Percentiles rank a stretch among this genome's conserved stretches.
phyloP scores from a whole-genome alignment of 495 filamentous ascomycete genomes.

The Annulohypoxylon stygium region DNA sequence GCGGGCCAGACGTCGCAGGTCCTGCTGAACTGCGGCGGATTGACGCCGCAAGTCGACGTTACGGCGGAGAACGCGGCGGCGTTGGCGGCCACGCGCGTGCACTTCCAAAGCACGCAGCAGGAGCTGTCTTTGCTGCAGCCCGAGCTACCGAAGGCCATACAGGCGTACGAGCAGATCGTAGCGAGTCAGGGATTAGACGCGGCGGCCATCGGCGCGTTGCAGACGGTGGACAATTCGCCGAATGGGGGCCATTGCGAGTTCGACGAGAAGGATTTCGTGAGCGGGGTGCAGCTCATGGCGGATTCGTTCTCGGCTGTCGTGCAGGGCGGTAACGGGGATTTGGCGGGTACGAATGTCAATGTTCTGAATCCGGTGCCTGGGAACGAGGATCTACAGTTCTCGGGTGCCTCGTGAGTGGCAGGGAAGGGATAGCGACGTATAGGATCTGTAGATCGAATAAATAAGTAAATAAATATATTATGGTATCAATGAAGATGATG shows the following conservation, averaged over 20 bases:
- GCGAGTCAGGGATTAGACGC: conserved; percentile 52
- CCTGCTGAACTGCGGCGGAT: conserved; percentile 62
- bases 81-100: conserved; percentile 54
- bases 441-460: conserved; percentile 4
- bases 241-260: conserved; percentile 65
- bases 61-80: conserved; percentile 51
- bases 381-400: conserved; percentile 58
- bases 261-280: conserved; percentile 61
- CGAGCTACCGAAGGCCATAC: conserved; percentile 60
- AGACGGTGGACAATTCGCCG: conserved; percentile 65
- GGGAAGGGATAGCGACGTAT: not conserved
- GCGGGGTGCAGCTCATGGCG: conserved; percentile 63
- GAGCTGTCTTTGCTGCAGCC: conserved; percentile 60
- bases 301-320: conserved; percentile 60
- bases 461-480: not conserved
- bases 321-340: conserved; percentile 58
- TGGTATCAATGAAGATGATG: not conserved
- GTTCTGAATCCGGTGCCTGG: conserved; percentile 60
- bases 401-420: conserved; percentile 37
- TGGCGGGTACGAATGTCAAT: conserved; percentile 58
- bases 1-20: conserved; percentile 54
- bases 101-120: conserved; percentile 64
- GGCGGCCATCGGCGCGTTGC: conserved; percentile 55
- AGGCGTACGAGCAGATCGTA: conserved; percentile 61
- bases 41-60: conserved; percentile 61